Evolutionary conservation across 1,284 basidiomycete species (phyloP).

Genomic region (Caloboletus firmus): DNA sequence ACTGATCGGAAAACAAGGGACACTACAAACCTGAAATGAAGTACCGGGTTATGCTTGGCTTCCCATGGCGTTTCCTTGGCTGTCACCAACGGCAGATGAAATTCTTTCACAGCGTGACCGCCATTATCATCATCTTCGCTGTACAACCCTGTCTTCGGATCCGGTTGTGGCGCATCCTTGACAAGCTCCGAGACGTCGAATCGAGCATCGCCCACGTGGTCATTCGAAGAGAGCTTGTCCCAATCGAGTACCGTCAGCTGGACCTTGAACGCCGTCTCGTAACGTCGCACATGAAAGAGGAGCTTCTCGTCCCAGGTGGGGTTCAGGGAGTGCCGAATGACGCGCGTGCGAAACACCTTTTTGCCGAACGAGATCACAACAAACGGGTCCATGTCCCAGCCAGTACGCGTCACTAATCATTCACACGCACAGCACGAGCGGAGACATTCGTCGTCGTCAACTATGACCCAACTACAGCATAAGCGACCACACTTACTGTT

Average conservation of each 20-base stretch:
- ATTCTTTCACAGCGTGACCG: slow-evolving; percentile 66
- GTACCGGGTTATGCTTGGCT: slow-evolving; percentile 57
- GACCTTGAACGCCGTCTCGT: slow-evolving; percentile 78
- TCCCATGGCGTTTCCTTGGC: slow-evolving; percentile 64
- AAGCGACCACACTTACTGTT: slow-evolving; percentile 64
- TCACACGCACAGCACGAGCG: neutral
- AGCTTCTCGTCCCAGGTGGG: slow-evolving; percentile 96
- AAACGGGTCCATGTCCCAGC: slow-evolving; percentile 98
- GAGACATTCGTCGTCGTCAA: slow-evolving; percentile 3
- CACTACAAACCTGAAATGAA: slow-evolving; percentile 55
- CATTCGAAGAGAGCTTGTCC: slow-evolving; percentile 91
- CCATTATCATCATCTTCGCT: slow-evolving; percentile 34
- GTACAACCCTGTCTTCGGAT: slow-evolving; percentile 75
- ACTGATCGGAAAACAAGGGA: neutral
- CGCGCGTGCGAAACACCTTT: slow-evolving; percentile 93
- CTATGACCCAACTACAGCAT: neutral
- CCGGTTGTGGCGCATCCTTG: slow-evolving; percentile 69
- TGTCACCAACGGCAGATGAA: slow-evolving; percentile 54
- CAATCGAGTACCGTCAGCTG: slow-evolving; percentile 88
- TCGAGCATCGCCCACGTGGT: slow-evolving; percentile 77
- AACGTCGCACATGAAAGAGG: slow-evolving; percentile 89
- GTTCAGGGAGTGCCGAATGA: slow-evolving; percentile 85
- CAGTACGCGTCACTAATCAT: slow-evolving; percentile 70
- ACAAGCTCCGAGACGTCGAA: slow-evolving; percentile 75
- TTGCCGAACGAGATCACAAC: slow-evolving; percentile 95